phyloP scores from a whole-genome alignment of 306 rosid genomes.

The Quercus mongolica region DNA sequence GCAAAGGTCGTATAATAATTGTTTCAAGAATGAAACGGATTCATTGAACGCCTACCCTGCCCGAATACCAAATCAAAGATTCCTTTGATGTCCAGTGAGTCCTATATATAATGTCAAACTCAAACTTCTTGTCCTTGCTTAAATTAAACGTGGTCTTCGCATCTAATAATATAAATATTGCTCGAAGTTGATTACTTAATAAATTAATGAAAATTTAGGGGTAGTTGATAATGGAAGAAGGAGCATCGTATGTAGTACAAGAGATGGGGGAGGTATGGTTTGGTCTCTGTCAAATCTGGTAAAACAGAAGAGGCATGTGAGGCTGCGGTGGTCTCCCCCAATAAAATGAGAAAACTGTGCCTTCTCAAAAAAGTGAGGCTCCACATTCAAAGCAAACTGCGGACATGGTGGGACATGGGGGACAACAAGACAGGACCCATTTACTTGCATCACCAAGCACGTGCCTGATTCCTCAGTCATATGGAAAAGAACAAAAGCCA shows the following conservation, averaged over 20 bases:
- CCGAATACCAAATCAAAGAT: too few species aligned
- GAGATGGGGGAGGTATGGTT: not conserved
- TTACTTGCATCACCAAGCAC: not conserved
- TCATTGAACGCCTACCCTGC: too few species aligned
- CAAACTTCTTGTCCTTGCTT: too few species aligned
- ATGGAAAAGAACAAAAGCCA: not conserved
- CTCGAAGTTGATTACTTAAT: too few species aligned
- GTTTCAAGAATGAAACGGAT: too few species aligned
- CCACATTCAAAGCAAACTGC: not conserved
- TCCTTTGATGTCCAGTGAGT: too few species aligned
- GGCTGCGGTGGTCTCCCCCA: not conserved
- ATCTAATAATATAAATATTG: too few species aligned
- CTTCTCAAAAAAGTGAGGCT: not conserved
- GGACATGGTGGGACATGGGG: not conserved
- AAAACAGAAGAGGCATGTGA: not conserved
- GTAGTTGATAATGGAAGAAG: not conserved
- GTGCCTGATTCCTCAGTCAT: not conserved
- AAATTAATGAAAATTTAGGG: too few species aligned
- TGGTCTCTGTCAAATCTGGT: not conserved
- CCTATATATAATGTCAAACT: too few species aligned
- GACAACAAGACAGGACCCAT: not conserved
- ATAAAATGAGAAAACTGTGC: not conserved
- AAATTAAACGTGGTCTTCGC: too few species aligned
- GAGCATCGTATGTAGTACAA: not conserved
- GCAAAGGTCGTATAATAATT: too few species aligned